Evolutionary conservation across 106 monocot species (phyloP).

Genomic region (Dendrobium chrysotoxum): DNA sequence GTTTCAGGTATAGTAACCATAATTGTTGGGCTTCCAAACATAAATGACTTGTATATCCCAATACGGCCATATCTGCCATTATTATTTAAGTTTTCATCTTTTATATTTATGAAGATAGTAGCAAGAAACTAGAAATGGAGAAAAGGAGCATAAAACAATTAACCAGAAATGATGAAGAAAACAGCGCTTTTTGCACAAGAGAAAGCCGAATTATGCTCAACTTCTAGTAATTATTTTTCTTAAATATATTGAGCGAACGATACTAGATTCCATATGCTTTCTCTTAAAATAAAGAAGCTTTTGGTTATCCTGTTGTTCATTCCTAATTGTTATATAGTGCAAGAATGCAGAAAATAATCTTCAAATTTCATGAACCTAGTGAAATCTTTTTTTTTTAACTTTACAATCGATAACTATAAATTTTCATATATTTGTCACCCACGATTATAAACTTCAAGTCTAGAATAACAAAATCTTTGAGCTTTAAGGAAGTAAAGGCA

Average conservation of each 20-base stretch:
- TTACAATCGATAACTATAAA: not conserved
- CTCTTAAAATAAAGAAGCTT: not conserved
- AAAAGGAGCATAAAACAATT: not conserved
- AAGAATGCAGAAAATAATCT: not conserved
- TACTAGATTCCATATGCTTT: not conserved
- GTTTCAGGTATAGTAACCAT: slow-evolving; percentile 58
- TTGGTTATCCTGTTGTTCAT: not conserved
- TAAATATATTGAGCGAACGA: not conserved
- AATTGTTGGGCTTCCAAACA: slow-evolving; percentile 91
- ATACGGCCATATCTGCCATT: slow-evolving; percentile 47
- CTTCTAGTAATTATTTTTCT: not conserved
- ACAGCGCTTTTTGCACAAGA: not conserved
- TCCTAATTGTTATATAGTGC: not conserved
- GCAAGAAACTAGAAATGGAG: not conserved
- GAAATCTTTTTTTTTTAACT: not conserved
- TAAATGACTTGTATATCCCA: slow-evolving; percentile 80
- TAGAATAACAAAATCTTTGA: not conserved
- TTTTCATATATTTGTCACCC: not conserved
- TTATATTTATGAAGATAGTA: not conserved
- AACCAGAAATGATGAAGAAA: not conserved
- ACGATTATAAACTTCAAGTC: not conserved
- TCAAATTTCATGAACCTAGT: not conserved
- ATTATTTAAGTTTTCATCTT: not conserved
- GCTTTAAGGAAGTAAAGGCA: not conserved
- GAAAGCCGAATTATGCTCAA: not conserved